Evolutionary conservation across 2,329 filamentous ascomycete species (phyloP), one percentile per base, ranked within the genome.

Genomic region (Fusarium oxysporum): DNA sequence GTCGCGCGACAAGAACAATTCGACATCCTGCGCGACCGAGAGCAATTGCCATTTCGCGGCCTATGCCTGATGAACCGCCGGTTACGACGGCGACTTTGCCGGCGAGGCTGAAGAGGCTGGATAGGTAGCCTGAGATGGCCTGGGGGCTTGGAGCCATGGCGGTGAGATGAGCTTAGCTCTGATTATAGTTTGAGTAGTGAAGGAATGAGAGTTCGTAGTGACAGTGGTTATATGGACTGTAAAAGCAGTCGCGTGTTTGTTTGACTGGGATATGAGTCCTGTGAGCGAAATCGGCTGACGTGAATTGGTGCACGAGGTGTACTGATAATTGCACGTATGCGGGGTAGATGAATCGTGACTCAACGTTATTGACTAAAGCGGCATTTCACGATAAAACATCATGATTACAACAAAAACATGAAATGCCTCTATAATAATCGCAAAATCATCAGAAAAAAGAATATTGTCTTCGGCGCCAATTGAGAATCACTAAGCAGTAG

Each of bases 1-100:
- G 69, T 0, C 80, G 77, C 13, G 80, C 80, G 21, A 82, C 69
- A 10, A 82, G 70, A 28, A 82, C 71, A 12, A 82, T 64, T 0
- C 72, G 75, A 23, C 80, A 79, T 1, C 80, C 80, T 2, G 80
- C 75, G 19, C 77, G 76, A 1, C 80, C 79, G 0, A 81, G 60
- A 0, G 80, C 78, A 11, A 75, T 65, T 0, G 80, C 78, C 66
- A 82, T 82, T 25, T 76, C 77, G 2, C 78, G 78, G 14, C 80
- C 80, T 54, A 82, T 82, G 16, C 80, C 80, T 7, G 79, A 79
- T 65, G 80, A 81, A n/a, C 76, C 80, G 11, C 80, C 80, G 0
- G 80, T 81, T 3, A 82, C 68, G 11, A 81, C 73, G 0, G 79
- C 80, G 9, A 77, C 74, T 41, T 72, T 74, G 21, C 79, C 80